Evolutionary conservation across 352 stramenopile genomes (phyloP).

Genomic region (Globisporangium solare): DNA sequence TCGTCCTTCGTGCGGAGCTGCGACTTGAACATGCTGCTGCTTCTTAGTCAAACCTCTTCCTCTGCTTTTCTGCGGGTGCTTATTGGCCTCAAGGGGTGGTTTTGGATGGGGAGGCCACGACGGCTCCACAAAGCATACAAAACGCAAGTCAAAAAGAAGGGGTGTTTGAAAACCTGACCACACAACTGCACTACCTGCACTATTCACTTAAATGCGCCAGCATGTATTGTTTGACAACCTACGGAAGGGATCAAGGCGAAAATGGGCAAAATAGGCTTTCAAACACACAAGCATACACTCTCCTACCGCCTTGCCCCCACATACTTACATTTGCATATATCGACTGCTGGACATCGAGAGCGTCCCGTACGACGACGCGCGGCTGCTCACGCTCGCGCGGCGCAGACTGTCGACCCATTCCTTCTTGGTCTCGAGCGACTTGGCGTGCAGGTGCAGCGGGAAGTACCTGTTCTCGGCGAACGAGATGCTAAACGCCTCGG

Average conservation of each 20-base stretch:
- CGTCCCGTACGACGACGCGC: conserved; percentile 14
- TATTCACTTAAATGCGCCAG: conserved; percentile 8
- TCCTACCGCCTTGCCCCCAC: neutral
- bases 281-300: neutral
- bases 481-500: conserved; percentile 77
- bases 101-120: conserved; percentile 17
- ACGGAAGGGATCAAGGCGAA: neutral
- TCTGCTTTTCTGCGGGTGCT: conserved; percentile 15
- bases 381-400: conserved; percentile 32
- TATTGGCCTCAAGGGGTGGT: conserved; percentile 9
- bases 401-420: conserved; percentile 80
- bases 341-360: conserved; percentile 16
- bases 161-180: neutral
- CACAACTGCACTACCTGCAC: neutral
- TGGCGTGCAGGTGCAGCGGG: conserved; percentile 76
- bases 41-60: conserved; percentile 7
- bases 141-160: conserved; percentile 6
- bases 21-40: conserved; percentile 43
- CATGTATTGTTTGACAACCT: neutral
- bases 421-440: conserved; percentile 68
- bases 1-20: conserved; percentile 81
- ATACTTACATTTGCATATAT: conserved; percentile 32
- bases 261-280: neutral
- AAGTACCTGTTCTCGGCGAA: conserved; percentile 81
- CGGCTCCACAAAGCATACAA: conserved; percentile 15